Conservation (phyloP, 768 basidiomycete species). For the Tulasnella sp. region DNA sequence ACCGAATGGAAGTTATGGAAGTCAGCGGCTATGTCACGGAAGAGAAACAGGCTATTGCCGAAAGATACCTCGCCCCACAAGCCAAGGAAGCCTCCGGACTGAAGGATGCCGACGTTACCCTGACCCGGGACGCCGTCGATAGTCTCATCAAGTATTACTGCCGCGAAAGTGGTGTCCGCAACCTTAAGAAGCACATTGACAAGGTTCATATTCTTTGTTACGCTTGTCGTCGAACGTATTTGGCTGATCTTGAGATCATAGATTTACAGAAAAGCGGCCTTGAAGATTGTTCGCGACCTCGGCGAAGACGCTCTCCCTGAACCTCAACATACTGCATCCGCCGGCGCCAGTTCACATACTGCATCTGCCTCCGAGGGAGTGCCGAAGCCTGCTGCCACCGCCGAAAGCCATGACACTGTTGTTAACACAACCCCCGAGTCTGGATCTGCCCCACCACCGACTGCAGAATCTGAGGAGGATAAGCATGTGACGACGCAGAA, state of each 20-base stretch:
- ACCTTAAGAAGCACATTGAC: conserved; percentile 97
- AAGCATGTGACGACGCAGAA: conserved; percentile 65
- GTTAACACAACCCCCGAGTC: conserved; percentile 41
- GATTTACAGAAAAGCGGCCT: conserved; percentile 95
- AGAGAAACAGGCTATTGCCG: conserved; percentile 83
- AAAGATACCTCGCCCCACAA: conserved; percentile 82
- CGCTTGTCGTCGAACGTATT: not conserved
- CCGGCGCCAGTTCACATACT: conserved; percentile 15
- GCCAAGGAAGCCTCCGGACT: conserved; percentile 87
- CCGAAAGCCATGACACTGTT: conserved; percentile 34
- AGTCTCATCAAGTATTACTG: conserved; percentile 93
- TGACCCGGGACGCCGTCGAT: conserved; percentile 73
- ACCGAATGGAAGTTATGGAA: conserved; percentile 95
- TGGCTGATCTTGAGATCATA: conserved; percentile 29
- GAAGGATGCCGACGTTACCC: conserved; percentile 69
- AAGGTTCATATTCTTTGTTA: conserved; percentile 49
- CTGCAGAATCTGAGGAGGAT: conserved; percentile 31
- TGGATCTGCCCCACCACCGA: conserved; percentile 30
- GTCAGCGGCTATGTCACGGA: conserved; percentile 92
- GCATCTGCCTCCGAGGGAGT: not conserved
- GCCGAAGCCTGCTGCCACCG: conserved; percentile 7
- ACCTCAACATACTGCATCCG: conserved; percentile 32
- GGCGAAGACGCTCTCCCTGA: conserved; percentile 83
- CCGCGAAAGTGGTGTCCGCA: conserved; percentile 92
- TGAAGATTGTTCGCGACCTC: conserved; percentile 83